Evolutionary conservation across 2,329 filamentous ascomycete species (phyloP).

Genomic region (Furcasterigmium sp.): DNA sequence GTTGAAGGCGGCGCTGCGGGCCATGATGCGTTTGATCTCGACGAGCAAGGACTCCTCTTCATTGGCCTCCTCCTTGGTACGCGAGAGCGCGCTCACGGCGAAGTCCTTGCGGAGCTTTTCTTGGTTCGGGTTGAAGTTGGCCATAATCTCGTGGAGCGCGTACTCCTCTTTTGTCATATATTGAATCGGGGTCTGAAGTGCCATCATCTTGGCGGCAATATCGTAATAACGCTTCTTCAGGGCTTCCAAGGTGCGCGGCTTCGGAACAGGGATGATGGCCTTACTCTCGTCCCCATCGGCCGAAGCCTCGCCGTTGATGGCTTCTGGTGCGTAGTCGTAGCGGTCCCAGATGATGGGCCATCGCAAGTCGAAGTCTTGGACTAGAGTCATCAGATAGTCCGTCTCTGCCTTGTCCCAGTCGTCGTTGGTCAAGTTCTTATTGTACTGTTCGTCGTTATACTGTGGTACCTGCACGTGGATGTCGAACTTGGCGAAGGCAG

Average conservation of each 20-base stretch:
- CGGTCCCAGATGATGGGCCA: conserved; percentile 92
- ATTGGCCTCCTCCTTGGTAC: conserved; percentile 80
- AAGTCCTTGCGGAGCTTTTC: conserved; percentile 81
- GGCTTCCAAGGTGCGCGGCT: conserved; percentile 73
- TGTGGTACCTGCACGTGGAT: conserved; percentile 71
- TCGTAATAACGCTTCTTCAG: conserved; percentile 89
- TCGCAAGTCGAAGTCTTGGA: conserved; percentile 74
- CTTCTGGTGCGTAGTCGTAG: conserved; percentile 65
- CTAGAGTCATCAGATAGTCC: conserved; percentile 77
- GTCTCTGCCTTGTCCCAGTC: conserved; percentile 94
- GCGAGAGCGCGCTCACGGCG: conserved; percentile 70
- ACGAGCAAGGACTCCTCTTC: conserved; percentile 87
- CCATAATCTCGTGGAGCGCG: conserved; percentile 75
- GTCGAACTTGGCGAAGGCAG: conserved; percentile 80
- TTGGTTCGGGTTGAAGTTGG: conserved; percentile 75
- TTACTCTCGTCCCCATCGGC: conserved; percentile 41
- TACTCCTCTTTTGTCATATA: conserved; percentile 88
- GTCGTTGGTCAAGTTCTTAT: conserved; percentile 62
- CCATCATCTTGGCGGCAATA: conserved; percentile 77
- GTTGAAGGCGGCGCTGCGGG: conserved; percentile 79
- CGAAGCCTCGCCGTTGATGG: conserved; percentile 38
- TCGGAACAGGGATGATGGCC: conserved; percentile 48
- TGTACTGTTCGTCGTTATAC: conserved; percentile 86
- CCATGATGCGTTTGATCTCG: conserved; percentile 87
- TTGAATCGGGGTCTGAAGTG: conserved; percentile 70